Conservation (phyloP, 345 rosid genomes). For the Brassica napus region DNA sequence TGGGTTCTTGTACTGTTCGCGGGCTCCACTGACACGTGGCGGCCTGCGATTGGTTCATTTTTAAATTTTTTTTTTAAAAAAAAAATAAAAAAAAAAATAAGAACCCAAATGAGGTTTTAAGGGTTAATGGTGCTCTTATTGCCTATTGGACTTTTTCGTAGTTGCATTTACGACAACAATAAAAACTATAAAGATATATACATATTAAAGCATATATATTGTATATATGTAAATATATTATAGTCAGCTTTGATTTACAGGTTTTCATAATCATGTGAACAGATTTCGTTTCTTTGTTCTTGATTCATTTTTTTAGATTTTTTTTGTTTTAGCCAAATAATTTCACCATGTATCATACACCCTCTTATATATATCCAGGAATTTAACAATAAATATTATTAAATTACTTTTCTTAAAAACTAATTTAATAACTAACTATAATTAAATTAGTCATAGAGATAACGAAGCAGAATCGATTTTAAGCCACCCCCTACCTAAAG, state of each 20-base stretch:
- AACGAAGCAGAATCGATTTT: neutral
- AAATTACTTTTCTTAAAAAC: too few species aligned
- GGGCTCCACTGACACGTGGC: too few species aligned
- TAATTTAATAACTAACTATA: neutral
- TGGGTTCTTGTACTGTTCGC: too few species aligned
- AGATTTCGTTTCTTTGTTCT: neutral
- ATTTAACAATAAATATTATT: neutral
- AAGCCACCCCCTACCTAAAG: neutral
- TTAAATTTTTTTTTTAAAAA: too few species aligned
- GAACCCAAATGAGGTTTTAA: too few species aligned
- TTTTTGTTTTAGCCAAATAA: neutral
- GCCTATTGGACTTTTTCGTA: too few species aligned
- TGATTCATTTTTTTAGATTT: neutral
- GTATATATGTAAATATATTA: neutral
- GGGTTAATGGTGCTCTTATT: too few species aligned
- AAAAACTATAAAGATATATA: too few species aligned
- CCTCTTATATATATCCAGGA: neutral
- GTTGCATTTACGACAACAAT: too few species aligned
- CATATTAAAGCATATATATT: too few species aligned
- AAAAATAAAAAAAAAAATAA: too few species aligned
- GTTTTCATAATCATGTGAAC: conserved; percentile 11
- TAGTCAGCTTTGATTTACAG: neutral
- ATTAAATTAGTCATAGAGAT: neutral
- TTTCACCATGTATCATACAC: conserved; percentile 1
- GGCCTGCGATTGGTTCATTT: too few species aligned